These are phyloP conservation scores for Pterulicium gracile DNA, from an alignment of 1,284 basidiomycete species.

Conservation along the genomic window DNA sequence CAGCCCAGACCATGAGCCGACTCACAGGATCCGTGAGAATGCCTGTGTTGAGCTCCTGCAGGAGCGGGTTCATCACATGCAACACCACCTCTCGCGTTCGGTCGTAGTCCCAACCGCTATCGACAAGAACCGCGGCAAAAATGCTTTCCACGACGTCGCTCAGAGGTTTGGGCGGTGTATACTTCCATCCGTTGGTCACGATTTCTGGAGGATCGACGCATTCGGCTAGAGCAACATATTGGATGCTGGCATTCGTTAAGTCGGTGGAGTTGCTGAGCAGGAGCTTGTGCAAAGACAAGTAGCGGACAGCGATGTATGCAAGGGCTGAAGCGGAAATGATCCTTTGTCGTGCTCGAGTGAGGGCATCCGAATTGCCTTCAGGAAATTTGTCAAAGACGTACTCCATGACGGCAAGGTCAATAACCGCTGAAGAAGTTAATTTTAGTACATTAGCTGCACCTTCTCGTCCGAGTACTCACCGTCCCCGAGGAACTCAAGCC, in stretches of 20 bases:
- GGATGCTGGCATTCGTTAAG: constrained; percentile 50
- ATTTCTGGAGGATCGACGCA: constrained; percentile 44
- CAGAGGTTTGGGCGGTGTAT: constrained; percentile 73
- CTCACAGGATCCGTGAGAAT: constrained; percentile 59
- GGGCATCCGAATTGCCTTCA: constrained; percentile 58
- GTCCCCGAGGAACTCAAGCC: constrained; percentile 80
- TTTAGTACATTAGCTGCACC: constrained; percentile 10
- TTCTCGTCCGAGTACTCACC: constrained; percentile 34
- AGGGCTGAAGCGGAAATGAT: constrained; percentile 69
- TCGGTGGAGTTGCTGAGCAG: constrained; percentile 63
- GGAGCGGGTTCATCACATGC: constrained; percentile 48
- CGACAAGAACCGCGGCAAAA: constrained; percentile 75
- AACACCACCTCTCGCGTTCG: constrained; percentile 48
- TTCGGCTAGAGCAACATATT: constrained; percentile 49
- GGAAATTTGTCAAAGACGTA: constrained; percentile 65
- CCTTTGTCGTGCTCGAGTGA: constrained; percentile 59
- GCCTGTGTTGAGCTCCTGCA: constrained; percentile 43
- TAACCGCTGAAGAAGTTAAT: constrained; percentile 38
- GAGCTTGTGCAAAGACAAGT: constrained; percentile 57
- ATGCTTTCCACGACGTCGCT: constrained; percentile 76
- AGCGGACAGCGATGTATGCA: constrained; percentile 54
- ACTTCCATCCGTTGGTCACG: constrained; percentile 61
- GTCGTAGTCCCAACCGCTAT: constrained; percentile 65
- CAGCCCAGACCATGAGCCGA: constrained; percentile 53
- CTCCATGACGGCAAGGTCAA: constrained; percentile 65